Evolutionary conservation across 2,329 filamentous ascomycete species (phyloP), one percentile per base, ranked within the genome.

Genomic region (Macroventuria anomochaeta): DNA sequence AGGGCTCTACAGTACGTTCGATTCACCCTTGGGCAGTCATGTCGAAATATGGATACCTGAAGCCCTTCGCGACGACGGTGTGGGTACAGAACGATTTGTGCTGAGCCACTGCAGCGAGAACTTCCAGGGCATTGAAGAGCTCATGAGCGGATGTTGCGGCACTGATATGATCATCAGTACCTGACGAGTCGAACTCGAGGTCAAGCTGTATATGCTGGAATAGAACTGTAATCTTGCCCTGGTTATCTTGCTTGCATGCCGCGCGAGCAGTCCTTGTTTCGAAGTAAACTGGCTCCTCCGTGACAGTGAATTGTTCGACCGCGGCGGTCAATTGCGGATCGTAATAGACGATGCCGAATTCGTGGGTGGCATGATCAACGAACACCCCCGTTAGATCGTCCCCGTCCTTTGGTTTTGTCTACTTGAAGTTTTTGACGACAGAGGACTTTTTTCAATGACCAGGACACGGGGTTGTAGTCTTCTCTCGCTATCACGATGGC

Each of bases 161-260:
- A 11, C 25, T 29, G 23, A 29, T 10, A 11, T 40, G n/a, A 10
- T 40, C 38, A 5, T 12, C 38, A 6, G 8, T 28, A 5, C 39
- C 40, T 7, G 34, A 11, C 1, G 39, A 29, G 2, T 15, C 28
- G 36, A 69, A 69, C 12, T 49, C 32, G 2, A 69, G 29, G 15
- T 65, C 59, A 1, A 66, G 18, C 8, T 68, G 66, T 0, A 54
- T 21, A 3, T 64, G 47, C 7, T 51, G 48, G 4, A 61, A 42
- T 1, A 66, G 46, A 3, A 68, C 2, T 1, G 42, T 56, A 1
- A 67, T 43, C 17, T 67, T 67, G 34, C 51, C 56, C 42, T 55
- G 59, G 1, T 29, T 57, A 17, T 28, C 42, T 12, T 58, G 58
- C 15, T 32, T 57, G 28, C 54, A 59, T 15, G 58, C 58, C 11